Evolutionary conservation across 352 stramenopile species (phyloP).

Genomic region (Pythium oligandrum): DNA sequence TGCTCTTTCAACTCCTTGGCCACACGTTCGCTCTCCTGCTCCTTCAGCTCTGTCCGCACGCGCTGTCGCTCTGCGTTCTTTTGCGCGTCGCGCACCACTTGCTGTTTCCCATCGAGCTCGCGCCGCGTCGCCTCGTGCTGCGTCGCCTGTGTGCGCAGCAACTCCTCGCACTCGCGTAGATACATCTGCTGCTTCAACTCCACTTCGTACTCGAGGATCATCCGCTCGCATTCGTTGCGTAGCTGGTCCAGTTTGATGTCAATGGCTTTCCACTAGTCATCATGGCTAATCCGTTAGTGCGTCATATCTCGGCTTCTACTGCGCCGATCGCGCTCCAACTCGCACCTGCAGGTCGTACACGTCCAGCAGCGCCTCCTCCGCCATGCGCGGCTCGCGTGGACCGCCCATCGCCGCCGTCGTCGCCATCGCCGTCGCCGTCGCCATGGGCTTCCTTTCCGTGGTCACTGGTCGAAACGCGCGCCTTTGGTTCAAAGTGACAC

Average conservation of each 20-base stretch:
- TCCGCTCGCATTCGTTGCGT: slow-evolving; percentile 48
- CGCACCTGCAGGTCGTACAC: slow-evolving; percentile 57
- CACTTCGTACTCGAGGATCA: slow-evolving; percentile 42
- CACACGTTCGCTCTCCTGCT: slow-evolving; percentile 12
- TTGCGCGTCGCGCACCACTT: neutral
- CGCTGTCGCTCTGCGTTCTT: neutral
- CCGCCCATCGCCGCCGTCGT: slow-evolving; percentile 7
- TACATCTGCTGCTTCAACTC: slow-evolving; percentile 45
- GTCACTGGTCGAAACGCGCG: neutral
- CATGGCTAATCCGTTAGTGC: neutral
- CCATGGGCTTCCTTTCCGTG: no score
- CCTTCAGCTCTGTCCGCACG: slow-evolving; percentile 16
- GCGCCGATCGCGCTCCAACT: neutral
- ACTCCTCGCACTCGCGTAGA: slow-evolving; percentile 30
- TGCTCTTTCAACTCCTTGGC: neutral
- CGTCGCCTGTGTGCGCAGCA: slow-evolving; percentile 19
- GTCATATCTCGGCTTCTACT: slow-evolving; percentile 3
- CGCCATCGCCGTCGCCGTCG: slow-evolving; percentile 10
- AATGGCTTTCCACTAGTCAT: slow-evolving; percentile 49
- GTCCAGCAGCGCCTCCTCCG: slow-evolving; percentile 57
- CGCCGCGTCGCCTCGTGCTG: slow-evolving; percentile 14
- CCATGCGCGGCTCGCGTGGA: slow-evolving; percentile 12
- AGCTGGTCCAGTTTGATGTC: slow-evolving; percentile 52
- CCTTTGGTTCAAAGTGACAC: slow-evolving; percentile 1
- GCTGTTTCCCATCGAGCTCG: slow-evolving; percentile 7